These are phyloP conservation scores for Penicillium herquei DNA, from an alignment of 495 filamentous ascomycete genomes.

Conservation along the genomic window DNA sequence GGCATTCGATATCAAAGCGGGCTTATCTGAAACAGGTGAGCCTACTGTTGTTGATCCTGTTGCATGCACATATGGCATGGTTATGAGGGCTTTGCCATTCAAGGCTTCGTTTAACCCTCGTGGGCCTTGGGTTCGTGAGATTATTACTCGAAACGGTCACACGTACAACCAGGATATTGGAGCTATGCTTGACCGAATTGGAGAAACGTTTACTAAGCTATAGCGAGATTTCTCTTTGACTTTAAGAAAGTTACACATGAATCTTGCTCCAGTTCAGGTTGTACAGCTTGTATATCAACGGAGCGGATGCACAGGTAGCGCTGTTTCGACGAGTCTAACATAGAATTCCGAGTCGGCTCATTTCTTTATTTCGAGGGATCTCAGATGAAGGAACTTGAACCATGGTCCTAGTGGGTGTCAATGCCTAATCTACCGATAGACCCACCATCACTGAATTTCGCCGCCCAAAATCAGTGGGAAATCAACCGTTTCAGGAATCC, in stretches of 20 bases:
- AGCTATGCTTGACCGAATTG: constrained; percentile 30
- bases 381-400: too few relatives aligned
- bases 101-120: constrained; percentile 24
- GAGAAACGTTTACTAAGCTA: constrained; percentile 17
- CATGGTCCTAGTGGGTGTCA: too few relatives aligned
- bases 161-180: constrained; percentile 24
- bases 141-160: constrained; percentile 12
- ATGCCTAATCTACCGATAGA: too few relatives aligned
- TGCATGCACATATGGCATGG: constrained; percentile 25
- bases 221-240: not conserved
- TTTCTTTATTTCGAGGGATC: too few relatives aligned
- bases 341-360: too few relatives aligned
- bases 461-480: too few relatives aligned
- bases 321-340: too few relatives aligned
- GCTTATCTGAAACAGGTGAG: constrained; percentile 13
- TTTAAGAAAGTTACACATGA: not conserved
- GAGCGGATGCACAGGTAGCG: too few relatives aligned
- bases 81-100: constrained; percentile 24
- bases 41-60: constrained; percentile 17
- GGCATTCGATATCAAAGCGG: constrained; percentile 29
- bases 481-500: too few relatives aligned
- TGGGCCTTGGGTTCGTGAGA: constrained; percentile 18
- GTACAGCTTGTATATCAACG: too few relatives aligned
- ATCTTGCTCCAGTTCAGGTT: not conserved
- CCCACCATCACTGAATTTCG: too few relatives aligned